These are phyloP conservation scores for Conticribra guillardii DNA, from an alignment of 108 stramenopile species.

Conservation along the genomic window DNA sequence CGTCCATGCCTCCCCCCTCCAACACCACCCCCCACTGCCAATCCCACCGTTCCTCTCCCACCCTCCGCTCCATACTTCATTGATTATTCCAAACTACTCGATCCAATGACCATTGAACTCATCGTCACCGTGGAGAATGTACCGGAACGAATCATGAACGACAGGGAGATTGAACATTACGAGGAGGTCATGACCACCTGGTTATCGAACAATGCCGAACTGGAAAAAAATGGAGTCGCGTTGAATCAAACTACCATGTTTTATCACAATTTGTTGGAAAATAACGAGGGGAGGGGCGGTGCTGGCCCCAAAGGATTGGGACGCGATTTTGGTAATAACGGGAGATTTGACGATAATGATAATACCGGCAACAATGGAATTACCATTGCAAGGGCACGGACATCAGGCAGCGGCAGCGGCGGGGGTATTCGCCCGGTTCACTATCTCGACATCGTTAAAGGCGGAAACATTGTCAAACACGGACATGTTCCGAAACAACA, in stretches of 20 bases:
- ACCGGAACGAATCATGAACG: slow-evolving; percentile 6
- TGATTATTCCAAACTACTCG: too few relatives aligned
- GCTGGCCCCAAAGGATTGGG: not conserved
- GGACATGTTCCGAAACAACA: too few relatives aligned
- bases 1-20: slow-evolving; percentile 8
- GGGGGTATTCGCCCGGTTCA: too few relatives aligned
- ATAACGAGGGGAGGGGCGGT: not conserved
- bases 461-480: too few relatives aligned
- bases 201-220: slow-evolving; percentile 1
- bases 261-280: slow-evolving; percentile 11
- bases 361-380: not conserved
- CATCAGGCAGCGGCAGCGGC: too few relatives aligned
- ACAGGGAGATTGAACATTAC: slow-evolving; percentile 14
- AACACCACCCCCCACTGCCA: not conserved
- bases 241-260: not conserved
- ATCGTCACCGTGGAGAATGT: slow-evolving; percentile 23
- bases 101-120: slow-evolving; percentile 1
- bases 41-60: not conserved
- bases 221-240: slow-evolving; percentile 1
- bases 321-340: not conserved
- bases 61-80: not conserved
- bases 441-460: too few relatives aligned
- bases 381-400: too few relatives aligned
- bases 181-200: slow-evolving; percentile 5
- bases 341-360: not conserved